Evolutionary conservation across 2,329 filamentous ascomycete species (phyloP).

Genomic region (Pseudogymnoascus sp.): DNA sequence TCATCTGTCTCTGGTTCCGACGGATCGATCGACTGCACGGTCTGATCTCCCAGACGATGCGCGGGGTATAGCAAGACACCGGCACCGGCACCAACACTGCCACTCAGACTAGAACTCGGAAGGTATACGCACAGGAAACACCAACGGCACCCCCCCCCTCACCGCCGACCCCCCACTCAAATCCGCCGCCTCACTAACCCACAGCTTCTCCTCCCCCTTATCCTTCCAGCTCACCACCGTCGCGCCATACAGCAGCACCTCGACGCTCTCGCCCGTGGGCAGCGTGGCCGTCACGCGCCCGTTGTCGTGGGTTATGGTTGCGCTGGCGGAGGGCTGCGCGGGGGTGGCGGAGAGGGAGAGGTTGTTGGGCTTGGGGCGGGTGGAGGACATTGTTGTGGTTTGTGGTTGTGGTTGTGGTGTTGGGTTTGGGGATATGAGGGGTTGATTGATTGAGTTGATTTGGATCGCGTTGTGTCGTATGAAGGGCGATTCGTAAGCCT

Average conservation of each 20-base stretch:
- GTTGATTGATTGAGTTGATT: background rate
- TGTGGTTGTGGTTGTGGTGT: background rate
- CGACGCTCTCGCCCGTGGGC: constrained; percentile 77
- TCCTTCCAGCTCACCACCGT: constrained; percentile 93
- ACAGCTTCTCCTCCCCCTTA: constrained; percentile 72
- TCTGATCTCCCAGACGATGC: background rate
- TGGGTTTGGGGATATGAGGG: background rate
- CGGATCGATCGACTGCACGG: background rate
- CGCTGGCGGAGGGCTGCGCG: constrained; percentile 61
- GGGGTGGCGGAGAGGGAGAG: constrained; percentile 60
- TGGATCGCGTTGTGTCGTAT: background rate
- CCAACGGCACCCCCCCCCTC: constrained; percentile 81
- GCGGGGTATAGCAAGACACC: background rate
- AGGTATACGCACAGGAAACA: constrained; percentile 67
- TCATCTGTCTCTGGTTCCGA: background rate
- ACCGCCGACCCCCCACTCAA: constrained; percentile 86
- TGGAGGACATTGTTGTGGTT: background rate
- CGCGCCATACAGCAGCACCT: constrained; percentile 82
- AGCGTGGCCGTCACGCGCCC: constrained; percentile 69
- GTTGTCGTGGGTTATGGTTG: constrained; percentile 64
- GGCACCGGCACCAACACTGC: too few species aligned
- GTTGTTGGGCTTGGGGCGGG: background rate
- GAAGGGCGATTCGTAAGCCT: background rate
- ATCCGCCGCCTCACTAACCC: constrained; percentile 69
- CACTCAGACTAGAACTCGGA: background rate